Conservation (phyloP, 2,329 filamentous ascomycete species). For the Phyllosticta paracitricarpa region DNA sequence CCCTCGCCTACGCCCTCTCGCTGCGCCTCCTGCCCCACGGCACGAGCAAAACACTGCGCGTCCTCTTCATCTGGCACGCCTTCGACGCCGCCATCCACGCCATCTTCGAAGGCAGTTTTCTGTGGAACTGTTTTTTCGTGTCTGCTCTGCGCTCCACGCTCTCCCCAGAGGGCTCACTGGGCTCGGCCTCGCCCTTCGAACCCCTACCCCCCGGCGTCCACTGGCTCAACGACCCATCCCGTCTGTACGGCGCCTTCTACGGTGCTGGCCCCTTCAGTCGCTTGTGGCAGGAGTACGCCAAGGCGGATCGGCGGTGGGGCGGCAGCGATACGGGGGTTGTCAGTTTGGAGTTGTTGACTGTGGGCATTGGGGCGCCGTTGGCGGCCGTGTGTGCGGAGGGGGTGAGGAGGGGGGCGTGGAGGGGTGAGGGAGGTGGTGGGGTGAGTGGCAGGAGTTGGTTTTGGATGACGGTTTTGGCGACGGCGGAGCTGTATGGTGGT, state of each 20-base stretch:
- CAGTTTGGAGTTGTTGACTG: constrained; percentile 51
- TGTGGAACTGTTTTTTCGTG: constrained; percentile 88
- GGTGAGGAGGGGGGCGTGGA: constrained; percentile 29
- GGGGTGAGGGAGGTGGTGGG: constrained; percentile 20
- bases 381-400: constrained; percentile 48
- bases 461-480: constrained; percentile 48
- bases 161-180: constrained; percentile 1
- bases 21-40: constrained; percentile 41
- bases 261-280: constrained; percentile 43
- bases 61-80: constrained; percentile 89
- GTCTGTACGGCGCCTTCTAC: constrained; percentile 51
- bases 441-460: constrained; percentile 34
- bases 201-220: constrained; percentile 37
- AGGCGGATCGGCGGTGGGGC: constrained; percentile 53
- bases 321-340: constrained; percentile 49
- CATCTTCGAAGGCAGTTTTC: constrained; percentile 79
- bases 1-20: constrained; percentile 42
- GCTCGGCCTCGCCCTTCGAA: constrained; percentile 20
- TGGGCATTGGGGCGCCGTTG: constrained; percentile 48
- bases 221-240: constrained; percentile 44
- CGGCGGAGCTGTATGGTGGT: constrained; percentile 54
- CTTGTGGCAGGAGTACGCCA: constrained; percentile 57
- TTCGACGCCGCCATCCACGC: constrained; percentile 90
- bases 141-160: not conserved
- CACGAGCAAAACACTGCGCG: constrained; percentile 50